phyloP scores from a whole-genome alignment of 768 basidiomycete genomes.

The Auricularia heimuer region DNA sequence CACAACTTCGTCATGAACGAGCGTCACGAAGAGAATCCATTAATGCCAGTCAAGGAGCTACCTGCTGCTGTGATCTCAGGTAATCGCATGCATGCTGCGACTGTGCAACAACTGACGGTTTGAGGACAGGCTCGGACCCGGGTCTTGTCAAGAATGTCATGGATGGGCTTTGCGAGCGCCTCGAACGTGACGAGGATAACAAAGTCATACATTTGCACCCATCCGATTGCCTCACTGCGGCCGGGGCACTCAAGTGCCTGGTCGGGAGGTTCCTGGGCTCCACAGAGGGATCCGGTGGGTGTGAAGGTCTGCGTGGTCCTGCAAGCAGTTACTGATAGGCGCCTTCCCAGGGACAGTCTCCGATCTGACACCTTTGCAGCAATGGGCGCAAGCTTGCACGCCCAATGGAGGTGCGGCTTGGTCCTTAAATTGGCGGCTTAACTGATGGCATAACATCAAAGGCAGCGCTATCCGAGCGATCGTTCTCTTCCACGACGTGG shows the following conservation, averaged over 20 bases:
- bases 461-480: slow-evolving; percentile 33
- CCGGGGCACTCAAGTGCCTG: slow-evolving; percentile 43
- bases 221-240: slow-evolving; percentile 44
- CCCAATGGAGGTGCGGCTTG: slow-evolving; percentile 27
- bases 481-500: slow-evolving; percentile 63
- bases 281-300: slow-evolving; percentile 16
- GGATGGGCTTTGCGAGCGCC: slow-evolving; percentile 29
- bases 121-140: slow-evolving; percentile 25
- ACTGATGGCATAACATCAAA: slow-evolving; percentile 1
- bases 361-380: slow-evolving; percentile 50
- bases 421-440: slow-evolving; percentile 5
- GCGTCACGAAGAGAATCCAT: slow-evolving; percentile 37
- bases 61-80: slow-evolving; percentile 50
- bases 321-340: no score
- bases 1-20: slow-evolving; percentile 33
- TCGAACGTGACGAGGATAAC: slow-evolving; percentile 8
- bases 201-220: slow-evolving; percentile 44
- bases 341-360: slow-evolving; percentile 37
- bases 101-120: not conserved
- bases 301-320: not conserved
- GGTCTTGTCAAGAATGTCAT: slow-evolving; percentile 39
- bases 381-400: slow-evolving; percentile 45
- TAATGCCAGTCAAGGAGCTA: slow-evolving; percentile 50
- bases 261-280: slow-evolving; percentile 43
- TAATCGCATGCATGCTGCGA: slow-evolving; percentile 19